Evolutionary conservation across 73 alveolate genomes (phyloP).

Genomic region (Symbiodinium pilosum): DNA sequence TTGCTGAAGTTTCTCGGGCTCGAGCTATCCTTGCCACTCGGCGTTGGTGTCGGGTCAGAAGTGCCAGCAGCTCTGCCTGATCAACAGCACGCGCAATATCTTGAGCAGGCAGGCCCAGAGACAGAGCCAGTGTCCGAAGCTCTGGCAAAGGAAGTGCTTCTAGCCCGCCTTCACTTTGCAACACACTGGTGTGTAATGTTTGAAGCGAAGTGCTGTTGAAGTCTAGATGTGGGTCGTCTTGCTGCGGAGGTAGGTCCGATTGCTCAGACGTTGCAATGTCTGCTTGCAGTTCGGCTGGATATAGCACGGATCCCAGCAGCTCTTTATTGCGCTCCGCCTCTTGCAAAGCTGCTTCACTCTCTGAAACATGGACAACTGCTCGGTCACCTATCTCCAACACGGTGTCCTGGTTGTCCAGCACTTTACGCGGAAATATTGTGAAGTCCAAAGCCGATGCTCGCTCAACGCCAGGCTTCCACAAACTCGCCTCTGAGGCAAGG

Average conservation of each 20-base stretch:
- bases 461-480: background rate
- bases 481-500: background rate
- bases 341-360: background rate
- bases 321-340: background rate
- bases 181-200: too few species aligned
- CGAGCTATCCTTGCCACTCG: background rate
- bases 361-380: slow-evolving; percentile 9
- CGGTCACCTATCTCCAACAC: slow-evolving; percentile 5
- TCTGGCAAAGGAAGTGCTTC: background rate
- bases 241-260: background rate
- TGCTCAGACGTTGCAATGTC: background rate
- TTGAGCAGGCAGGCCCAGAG: background rate
- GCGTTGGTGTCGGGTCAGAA: background rate
- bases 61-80: background rate
- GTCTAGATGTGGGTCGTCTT: too few species aligned
- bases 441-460: background rate
- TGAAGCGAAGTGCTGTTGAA: too few species aligned
- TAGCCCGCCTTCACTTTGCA: background rate
- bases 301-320: background rate
- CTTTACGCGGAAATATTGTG: background rate
- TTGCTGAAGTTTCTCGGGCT: background rate
- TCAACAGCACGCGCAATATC: slow-evolving; percentile 2
- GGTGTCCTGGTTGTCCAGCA: background rate
- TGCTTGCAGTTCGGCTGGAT: background rate
- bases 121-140: background rate